Evolutionary conservation across 73 alveolate species (phyloP), one percentile per base, ranked within the genome.

Genomic region (Symbiodinium natans): DNA sequence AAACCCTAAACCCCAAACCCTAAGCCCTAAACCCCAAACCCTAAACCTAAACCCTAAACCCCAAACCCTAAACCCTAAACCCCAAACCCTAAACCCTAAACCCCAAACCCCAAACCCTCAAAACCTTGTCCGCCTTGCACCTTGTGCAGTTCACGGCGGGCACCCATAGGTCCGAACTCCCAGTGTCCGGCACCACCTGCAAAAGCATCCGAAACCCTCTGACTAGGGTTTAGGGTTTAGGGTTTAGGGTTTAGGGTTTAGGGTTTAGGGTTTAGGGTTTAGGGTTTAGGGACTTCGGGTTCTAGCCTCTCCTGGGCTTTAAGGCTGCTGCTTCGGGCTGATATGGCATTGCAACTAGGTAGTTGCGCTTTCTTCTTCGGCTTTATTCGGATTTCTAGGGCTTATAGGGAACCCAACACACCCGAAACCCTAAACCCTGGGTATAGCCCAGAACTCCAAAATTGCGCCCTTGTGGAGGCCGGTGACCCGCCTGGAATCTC

Each of bases 151-250:
- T 87, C 94, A 87, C 83, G 33, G 59, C 89, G 8, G 93, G 93
- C 19, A 85, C 52, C 93, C 93, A 85, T 5, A 85, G 52, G 48
- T 85, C 93, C 8, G 93, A 85, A 21, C 93, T 85, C 48, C 93
- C 93, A 34, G 93, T 85, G 38, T 85, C 93, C 29, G 93, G 93
- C 54, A 85, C 93, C 54, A 85, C 93, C 93, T 85, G 40, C 11
- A 23, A 48, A 10, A 10, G 8, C 23, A 8, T 10, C 23, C 63
- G 17, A 48, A 48, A 48, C 63, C 63, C 63, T 10, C 63, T 17
- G 17, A 10, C 17, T 48, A 4, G 77, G 77, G 36, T 59, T 59
- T 25, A 59, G 29, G 29, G 29, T 8, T 19, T 59, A 25, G 36
- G 33, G 77, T 10, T 19, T 25, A 59, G 33, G 77, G 77, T 59